Evolutionary conservation across 164 flowering plant species (phyloP).

Genomic region (Paratinospora sagittata): DNA sequence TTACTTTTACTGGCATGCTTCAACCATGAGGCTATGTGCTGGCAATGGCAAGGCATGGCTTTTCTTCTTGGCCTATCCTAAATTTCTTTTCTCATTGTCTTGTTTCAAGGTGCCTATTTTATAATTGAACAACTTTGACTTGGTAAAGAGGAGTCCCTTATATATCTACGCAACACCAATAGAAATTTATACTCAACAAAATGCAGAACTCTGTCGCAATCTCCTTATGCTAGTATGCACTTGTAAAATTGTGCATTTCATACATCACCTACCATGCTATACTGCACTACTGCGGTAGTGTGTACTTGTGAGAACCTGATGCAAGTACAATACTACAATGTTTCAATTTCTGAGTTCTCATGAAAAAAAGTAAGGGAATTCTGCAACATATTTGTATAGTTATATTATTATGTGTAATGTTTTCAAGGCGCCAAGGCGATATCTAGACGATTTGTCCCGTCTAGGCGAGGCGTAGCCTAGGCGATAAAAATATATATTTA

Average conservation of each 20-base stretch:
- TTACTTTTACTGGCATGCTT: neutral
- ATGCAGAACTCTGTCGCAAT: neutral
- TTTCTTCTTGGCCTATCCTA: neutral
- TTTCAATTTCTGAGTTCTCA: neutral
- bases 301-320: neutral
- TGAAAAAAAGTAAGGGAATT: neutral
- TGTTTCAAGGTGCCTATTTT: neutral
- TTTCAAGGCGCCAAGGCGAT: too few relatives aligned
- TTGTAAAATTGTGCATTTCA: neutral
- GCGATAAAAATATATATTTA: too few relatives aligned
- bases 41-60: neutral
- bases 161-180: too few relatives aligned
- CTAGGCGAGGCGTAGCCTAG: too few relatives aligned
- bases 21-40: neutral
- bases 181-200: too few relatives aligned
- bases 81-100: neutral
- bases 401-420: too few relatives aligned
- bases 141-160: neutral
- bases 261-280: neutral
- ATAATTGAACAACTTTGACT: neutral
- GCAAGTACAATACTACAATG: too few relatives aligned
- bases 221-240: too few relatives aligned
- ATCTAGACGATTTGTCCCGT: too few relatives aligned
- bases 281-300: too few relatives aligned
- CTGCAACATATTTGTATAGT: neutral